These are phyloP conservation scores for Oxytropis ochrocephala DNA, from an alignment of 306 rosid species.

Conservation along the genomic window DNA sequence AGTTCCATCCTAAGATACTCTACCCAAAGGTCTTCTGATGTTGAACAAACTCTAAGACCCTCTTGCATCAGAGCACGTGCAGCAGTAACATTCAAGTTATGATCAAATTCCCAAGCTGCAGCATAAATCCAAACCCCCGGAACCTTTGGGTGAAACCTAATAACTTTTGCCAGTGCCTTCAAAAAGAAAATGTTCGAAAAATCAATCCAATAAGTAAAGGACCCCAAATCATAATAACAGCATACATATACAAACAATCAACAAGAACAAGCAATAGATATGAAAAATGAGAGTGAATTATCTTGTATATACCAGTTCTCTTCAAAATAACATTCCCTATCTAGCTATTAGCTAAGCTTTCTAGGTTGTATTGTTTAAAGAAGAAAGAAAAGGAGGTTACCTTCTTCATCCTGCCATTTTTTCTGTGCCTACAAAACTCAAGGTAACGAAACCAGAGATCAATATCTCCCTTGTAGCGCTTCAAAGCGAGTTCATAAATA, in stretches of 20 bases:
- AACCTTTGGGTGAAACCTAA: slow-evolving; percentile 84
- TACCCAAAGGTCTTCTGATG: slow-evolving; percentile 85
- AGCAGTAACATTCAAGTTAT: slow-evolving; percentile 62
- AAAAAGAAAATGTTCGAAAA: neutral
- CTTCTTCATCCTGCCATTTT: slow-evolving; percentile 82
- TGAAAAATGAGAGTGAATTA: neutral
- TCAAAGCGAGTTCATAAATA: slow-evolving; percentile 34
- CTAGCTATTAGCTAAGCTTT: neutral
- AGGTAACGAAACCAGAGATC: slow-evolving; percentile 39
- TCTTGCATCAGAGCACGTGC: slow-evolving; percentile 88
- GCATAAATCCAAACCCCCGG: slow-evolving; percentile 92
- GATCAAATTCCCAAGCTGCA: slow-evolving; percentile 98
- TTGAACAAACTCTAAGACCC: slow-evolving; percentile 74
- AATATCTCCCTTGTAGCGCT: slow-evolving; percentile 39
- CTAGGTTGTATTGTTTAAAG: neutral
- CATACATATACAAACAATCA: neutral
- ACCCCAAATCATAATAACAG: neutral
- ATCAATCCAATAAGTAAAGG: neutral
- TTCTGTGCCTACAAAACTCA: slow-evolving; percentile 60
- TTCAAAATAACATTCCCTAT: neutral
- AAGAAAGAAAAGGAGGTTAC: slow-evolving; percentile 11
- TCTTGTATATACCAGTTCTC: neutral
- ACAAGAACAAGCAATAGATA: neutral
- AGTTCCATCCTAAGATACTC: slow-evolving; percentile 97
- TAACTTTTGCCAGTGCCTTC: slow-evolving; percentile 69